Evolutionary conservation across 331 rosid genomes (phyloP), one percentile per base, ranked within the genome.

Genomic region (Saraca asoca): DNA sequence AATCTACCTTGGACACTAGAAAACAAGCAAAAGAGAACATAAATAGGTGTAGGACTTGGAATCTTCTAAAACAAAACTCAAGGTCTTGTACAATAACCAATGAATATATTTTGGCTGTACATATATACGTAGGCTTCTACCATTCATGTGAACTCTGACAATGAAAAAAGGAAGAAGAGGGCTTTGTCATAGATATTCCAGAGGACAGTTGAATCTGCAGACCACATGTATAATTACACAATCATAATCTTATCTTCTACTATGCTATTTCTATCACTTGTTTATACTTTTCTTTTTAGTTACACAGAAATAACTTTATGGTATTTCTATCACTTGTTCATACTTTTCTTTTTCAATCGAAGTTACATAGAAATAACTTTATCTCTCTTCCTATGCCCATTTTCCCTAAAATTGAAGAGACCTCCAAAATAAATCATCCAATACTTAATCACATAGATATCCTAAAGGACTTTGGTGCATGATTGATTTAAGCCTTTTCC

Each of bases 1-100:
- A 54, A 48, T 67, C 75, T 24, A 59, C 13, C 70, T 13, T 5
- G 55, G 6, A 62, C 53, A 5, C 66, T 58, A 78, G 31, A 81
- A 17, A 75, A 75, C 80, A 81, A 77, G 64, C 29, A 70, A 72
- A 61, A 45, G 42, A 70, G 62, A 56, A 84, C 89, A 81, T 5
- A 38, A 51, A 66, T 4, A 2, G 19, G 49, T 37, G 72, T 55
- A 58, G 51, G 55, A 54, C 39, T 68, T 72, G 80, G 82, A 83
- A 76, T 76, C 78, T 76, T 83, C 78, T 49, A 56, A 83, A 67
- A 75, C 54, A 78, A 57, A 68, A 17, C 66, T 31, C 18, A 37
- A 70, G 52, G 19, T 52, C 64, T 31, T 68, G 68, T 63, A 62
- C 64, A 64, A 63, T 37, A 67, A 75, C 71, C 61, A 41, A 69